These are phyloP conservation scores for Corymbia calophylla DNA, from an alignment of 441 rosid species.

Conservation along the genomic window DNA sequence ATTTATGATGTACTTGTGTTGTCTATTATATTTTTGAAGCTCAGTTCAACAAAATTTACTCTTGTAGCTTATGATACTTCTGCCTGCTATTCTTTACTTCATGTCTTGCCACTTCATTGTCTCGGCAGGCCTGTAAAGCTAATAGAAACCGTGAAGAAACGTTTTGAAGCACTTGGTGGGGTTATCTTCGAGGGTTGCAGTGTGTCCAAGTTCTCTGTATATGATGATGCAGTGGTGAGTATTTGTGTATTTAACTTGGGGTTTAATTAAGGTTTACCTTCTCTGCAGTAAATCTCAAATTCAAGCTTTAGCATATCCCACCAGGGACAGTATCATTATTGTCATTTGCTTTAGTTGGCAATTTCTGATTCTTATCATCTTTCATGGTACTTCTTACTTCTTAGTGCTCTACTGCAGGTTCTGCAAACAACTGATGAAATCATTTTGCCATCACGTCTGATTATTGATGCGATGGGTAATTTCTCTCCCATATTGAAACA, in stretches of 20 bases:
- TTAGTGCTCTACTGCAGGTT: slow-evolving; percentile 27
- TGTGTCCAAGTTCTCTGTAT: slow-evolving; percentile 44
- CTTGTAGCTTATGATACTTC: not conserved
- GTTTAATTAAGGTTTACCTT: not conserved
- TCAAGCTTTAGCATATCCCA: not conserved
- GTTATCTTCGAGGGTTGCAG: slow-evolving; percentile 78
- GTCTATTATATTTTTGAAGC: not conserved
- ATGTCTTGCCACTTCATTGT: not conserved
- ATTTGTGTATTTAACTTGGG: not conserved
- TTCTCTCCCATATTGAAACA: slow-evolving; percentile 91
- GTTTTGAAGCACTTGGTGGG: slow-evolving; percentile 75
- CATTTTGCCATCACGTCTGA: slow-evolving; percentile 51
- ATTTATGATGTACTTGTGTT: not conserved
- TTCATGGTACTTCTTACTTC: not conserved
- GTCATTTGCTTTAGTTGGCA: not conserved
- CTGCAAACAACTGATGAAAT: slow-evolving; percentile 67
- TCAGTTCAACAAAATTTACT: not conserved
- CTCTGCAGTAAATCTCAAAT: not conserved
- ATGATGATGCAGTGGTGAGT: not conserved
- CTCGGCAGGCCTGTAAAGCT: slow-evolving; percentile 81
- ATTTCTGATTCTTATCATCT: not conserved
- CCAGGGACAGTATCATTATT: not conserved
- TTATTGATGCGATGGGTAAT: slow-evolving; percentile 94
- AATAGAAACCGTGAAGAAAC: slow-evolving; percentile 67
- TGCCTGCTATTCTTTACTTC: not conserved